These are phyloP conservation scores for Aschersonia sp. DNA, from an alignment of 2,329 filamentous ascomycete genomes.

Conservation along the genomic window DNA sequence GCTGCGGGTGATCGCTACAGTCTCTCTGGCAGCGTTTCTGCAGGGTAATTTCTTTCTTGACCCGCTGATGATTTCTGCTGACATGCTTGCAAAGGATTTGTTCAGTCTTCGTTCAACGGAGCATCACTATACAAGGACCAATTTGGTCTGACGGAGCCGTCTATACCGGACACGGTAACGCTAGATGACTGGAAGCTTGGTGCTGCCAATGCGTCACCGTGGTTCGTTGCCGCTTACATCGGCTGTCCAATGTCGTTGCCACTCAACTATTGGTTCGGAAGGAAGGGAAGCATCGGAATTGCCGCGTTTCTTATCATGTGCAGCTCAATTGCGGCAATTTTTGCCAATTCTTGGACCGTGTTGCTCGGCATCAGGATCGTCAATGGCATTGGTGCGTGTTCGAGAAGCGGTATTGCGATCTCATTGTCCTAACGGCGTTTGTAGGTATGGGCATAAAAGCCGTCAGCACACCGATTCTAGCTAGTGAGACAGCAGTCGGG, in stretches of 20 bases:
- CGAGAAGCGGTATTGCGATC: not conserved
- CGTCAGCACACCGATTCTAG: conserved; percentile 30
- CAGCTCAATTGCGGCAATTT: conserved; percentile 22
- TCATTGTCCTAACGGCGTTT: not conserved
- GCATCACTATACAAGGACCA: conserved; percentile 17
- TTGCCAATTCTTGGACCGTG: conserved; percentile 16
- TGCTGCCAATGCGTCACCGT: conserved; percentile 23
- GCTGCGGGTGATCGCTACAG: conserved; percentile 23
- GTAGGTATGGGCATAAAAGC: conserved; percentile 33
- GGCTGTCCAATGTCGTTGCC: conserved; percentile 25
- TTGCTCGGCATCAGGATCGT: conserved; percentile 20
- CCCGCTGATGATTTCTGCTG: not conserved
- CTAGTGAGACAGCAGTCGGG: conserved; percentile 29
- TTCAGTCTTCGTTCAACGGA: conserved; percentile 28
- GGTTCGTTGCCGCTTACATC: conserved; percentile 21
- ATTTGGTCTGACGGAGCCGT: conserved; percentile 8
- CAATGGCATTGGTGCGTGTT: conserved; percentile 22
- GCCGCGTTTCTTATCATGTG: conserved; percentile 23
- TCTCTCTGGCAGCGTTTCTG: conserved; percentile 27
- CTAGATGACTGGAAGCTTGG: conserved; percentile 22
- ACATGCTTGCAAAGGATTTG: conserved; percentile 17
- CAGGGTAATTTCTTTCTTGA: conserved; percentile 12
- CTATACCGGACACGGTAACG: conserved; percentile 1
- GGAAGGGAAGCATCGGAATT: conserved; percentile 22
- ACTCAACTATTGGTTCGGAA: conserved; percentile 24